A percentile compares a stretch with the other conserved stretches of the same genome.
phyloP scores from a whole-genome alignment of 2,329 filamentous ascomycete species.

The Cordyceps sp. region DNA sequence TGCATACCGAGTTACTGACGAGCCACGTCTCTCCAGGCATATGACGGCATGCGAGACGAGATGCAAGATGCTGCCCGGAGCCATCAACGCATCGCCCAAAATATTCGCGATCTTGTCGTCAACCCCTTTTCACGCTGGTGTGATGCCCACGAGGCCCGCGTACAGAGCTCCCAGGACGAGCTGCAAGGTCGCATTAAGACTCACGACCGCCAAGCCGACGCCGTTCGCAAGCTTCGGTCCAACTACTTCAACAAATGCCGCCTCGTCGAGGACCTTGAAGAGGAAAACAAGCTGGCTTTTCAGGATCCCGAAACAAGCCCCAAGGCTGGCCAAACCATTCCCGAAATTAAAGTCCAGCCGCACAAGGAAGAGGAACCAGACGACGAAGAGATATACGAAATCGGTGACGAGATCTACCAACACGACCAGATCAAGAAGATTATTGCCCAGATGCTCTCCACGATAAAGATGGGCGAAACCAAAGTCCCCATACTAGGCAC shows the following conservation, averaged over 20 bases:
- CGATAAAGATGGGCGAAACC: slow-evolving; percentile 72
- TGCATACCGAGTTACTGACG: no score
- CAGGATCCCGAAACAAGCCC: slow-evolving; percentile 67
- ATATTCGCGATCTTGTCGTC: slow-evolving; percentile 89
- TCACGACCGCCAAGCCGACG: slow-evolving; percentile 80
- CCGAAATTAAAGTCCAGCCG: slow-evolving; percentile 76
- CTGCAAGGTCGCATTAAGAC: slow-evolving; percentile 80
- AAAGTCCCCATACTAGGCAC: slow-evolving; percentile 93
- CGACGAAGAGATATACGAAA: slow-evolving; percentile 69
- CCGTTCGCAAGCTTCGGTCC: slow-evolving; percentile 82
- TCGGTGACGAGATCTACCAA: slow-evolving; percentile 76
- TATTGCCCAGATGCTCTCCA: slow-evolving; percentile 68
- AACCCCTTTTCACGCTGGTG: slow-evolving; percentile 92
- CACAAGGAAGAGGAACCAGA: slow-evolving; percentile 44
- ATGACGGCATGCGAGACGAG: slow-evolving; percentile 79
- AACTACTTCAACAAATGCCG: slow-evolving; percentile 99
- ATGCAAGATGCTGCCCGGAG: slow-evolving; percentile 83
- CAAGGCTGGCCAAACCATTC: slow-evolving; percentile 38
- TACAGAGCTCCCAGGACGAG: slow-evolving; percentile 90
- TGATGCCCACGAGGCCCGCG: slow-evolving; percentile 78
- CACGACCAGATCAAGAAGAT: slow-evolving; percentile 86
- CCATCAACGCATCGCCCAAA: slow-evolving; percentile 91
- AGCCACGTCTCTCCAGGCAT: slow-evolving; percentile 59
- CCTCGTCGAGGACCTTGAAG: slow-evolving; percentile 86
- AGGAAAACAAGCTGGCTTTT: slow-evolving; percentile 97